Conservation (phyloP, 257 asterid species). For the Fraxinus quadrangulata region DNA sequence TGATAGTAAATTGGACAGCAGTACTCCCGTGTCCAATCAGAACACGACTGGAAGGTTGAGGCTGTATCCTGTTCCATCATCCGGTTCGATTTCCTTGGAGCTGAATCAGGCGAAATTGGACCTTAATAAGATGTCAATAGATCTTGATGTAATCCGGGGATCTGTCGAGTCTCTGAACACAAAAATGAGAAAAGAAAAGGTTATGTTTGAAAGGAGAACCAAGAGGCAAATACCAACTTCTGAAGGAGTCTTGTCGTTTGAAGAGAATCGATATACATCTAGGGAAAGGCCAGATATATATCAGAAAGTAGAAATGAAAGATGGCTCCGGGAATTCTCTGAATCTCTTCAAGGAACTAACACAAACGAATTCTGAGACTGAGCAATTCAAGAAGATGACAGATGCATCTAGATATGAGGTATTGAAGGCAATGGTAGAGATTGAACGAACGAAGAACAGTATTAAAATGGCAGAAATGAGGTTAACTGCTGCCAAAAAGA, state of each 20-base stretch:
- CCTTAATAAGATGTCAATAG: conserved; percentile 65
- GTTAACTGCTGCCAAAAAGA: conserved; percentile 79
- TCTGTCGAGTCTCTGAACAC: conserved; percentile 77
- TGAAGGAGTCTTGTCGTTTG: conserved; percentile 19
- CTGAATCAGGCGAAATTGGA: conserved; percentile 64
- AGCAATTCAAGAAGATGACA: conserved; percentile 83
- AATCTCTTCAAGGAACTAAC: conserved; percentile 21
- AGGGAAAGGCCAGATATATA: neutral
- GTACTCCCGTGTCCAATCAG: neutral
- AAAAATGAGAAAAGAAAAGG: conserved; percentile 54
- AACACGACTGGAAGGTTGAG: conserved; percentile 31
- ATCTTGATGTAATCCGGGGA: conserved; percentile 75
- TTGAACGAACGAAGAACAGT: conserved; percentile 73
- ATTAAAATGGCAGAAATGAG: conserved; percentile 94
- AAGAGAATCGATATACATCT: conserved; percentile 17
- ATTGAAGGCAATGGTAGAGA: conserved; percentile 83
- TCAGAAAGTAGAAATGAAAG: conserved; percentile 10
- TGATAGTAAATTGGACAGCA: conserved; percentile 23
- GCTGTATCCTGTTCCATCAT: conserved; percentile 42
- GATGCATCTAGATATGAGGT: conserved; percentile 91
- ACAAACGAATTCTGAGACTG: conserved; percentile 55
- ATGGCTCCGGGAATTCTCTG: conserved; percentile 15
- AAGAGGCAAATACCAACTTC: conserved; percentile 26
- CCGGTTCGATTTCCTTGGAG: conserved; percentile 60
- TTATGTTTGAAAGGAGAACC: conserved; percentile 25